phyloP scores from a whole-genome alignment of 306 rosid species.

The Abrus precatorius region DNA sequence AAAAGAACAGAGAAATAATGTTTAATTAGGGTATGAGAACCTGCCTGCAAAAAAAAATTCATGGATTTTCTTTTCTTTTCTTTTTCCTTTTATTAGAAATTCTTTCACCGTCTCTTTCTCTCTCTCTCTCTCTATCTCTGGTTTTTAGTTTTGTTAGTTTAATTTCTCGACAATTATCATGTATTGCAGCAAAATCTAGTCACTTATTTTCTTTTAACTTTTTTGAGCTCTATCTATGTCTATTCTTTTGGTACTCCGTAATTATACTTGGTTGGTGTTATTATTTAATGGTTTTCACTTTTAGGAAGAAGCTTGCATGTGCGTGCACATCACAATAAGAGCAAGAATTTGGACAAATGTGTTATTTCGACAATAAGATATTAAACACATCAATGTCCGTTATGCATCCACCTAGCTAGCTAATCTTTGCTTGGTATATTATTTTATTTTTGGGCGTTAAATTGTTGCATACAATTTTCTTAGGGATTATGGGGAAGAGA shows the following conservation, averaged over 20 bases:
- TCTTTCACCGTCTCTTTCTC: neutral
- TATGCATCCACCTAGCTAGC: neutral
- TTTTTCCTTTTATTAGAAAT: neutral
- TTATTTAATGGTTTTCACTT: neutral
- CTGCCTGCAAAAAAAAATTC: constrained; percentile 20
- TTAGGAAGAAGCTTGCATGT: neutral
- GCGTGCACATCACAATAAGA: neutral
- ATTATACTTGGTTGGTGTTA: neutral
- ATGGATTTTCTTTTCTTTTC: neutral
- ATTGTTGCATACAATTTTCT: neutral
- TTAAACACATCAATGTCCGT: no score
- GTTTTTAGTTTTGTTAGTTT: neutral
- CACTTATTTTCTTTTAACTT: neutral
- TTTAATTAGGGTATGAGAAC: neutral
- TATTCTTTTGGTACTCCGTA: neutral
- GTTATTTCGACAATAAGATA: neutral
- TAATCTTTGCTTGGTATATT: neutral
- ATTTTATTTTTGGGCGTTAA: neutral
- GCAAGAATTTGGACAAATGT: neutral
- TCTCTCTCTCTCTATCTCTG: neutral
- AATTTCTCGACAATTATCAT: neutral
- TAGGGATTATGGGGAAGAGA: constrained; percentile 3
- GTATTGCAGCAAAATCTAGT: neutral
- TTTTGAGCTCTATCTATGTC: neutral
- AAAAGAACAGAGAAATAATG: constrained; percentile 25